Base-by-base conservation (phyloP, 768 basidiomycete species). In the Ramaria rubella region DNA sequence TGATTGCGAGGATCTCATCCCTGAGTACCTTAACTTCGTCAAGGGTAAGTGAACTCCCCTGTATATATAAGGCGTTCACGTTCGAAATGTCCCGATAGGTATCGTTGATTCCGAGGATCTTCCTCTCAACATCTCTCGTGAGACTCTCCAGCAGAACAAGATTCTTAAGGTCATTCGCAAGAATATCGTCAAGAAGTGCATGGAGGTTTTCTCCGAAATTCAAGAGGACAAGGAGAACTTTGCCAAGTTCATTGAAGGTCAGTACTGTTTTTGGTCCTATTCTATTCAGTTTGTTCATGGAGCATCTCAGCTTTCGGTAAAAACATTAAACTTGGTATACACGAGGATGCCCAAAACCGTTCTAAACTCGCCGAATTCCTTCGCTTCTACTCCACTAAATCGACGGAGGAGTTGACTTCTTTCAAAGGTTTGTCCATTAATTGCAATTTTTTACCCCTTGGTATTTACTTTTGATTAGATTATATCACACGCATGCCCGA, bases 91-190 rank as follows among this genome's bases (percentile, higher is more conserved):
- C 44, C 26, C 12, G 17, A 14, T 29, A 57, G 71, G 72, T 81
- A 97, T 99, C 70, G 96, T 99, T 75, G 95, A 99, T 81, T 98
- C 95, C 30, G 96, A 99, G 78, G 96, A 99, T 73, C 86, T 99
- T 29, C 96, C 96, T 26, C 90, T 98, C 69, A 99, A 99, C 83
- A 98, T 99, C 75, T 98, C 96, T 43, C 94, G 96, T 77, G 95
- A 99, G 81, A 97, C 94, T 31, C 85, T 99, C 55, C 96, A 99
- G 74, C 96, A 98, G 71, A 98, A 98, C 83, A 99, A 98, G 85
- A 99, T 99, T 65, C 87, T 99, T 66, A 99, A 98, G 81, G 94
- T 96, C 72, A 94, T 95, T 72, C 90, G 93, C 73, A 96, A 97
- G 85, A 96, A 97, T 80, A 83, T 98, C 55, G 94, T 98, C 73